Evolutionary conservation across 306 rosid genomes (phyloP), one percentile per base, ranked within the genome.

Genomic region (Cucumis melo): DNA sequence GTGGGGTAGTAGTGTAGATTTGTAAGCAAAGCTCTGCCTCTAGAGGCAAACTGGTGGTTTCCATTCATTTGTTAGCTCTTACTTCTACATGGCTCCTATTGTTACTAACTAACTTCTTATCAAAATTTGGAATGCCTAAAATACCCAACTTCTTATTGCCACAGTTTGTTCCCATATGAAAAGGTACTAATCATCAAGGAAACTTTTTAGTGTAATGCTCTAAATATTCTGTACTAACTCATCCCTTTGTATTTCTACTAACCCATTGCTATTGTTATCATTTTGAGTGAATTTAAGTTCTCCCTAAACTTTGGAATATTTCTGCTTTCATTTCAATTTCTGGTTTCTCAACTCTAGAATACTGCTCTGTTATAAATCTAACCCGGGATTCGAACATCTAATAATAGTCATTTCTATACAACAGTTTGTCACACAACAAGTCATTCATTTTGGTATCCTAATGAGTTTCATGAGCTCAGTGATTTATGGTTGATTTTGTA

Each of bases 21-120:
- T 73, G 62, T 53, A 73, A 13, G 77, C 76, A 70, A 71, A 48
- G 55, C 24, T 70, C 15, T 68, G 75, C 41, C 57, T 64, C 27
- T 70, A 70, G 57, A 70, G 58, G 75, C 74, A 15, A 70, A 23
- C 39, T 70, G 56, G 75, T 10, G 39, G 20, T 46, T 70, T 19
- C 11, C 74, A 67, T 67, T 67, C 74, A 67, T 42, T 67, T 42
- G 74, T 67, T 46, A 21, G 74, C 36, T 67, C 13, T 53, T 51
- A 53, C 10, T 17, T 51, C 4, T 27, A 59, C 16, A 32, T 59
- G 2, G 2, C 36, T 60, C 7, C 24, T 34, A 10, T 65, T 67
- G 74, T 38, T 64, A 36, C 72, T 20, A 32, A 27, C 32, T 27
- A 27, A 32, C 36, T 32, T 2, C 71, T 63, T 24, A 17, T 64